These are phyloP conservation scores for Anthoceros angustus DNA, from an alignment of 225 moss, liverwort and hornwort genomes.

Conservation along the genomic window DNA sequence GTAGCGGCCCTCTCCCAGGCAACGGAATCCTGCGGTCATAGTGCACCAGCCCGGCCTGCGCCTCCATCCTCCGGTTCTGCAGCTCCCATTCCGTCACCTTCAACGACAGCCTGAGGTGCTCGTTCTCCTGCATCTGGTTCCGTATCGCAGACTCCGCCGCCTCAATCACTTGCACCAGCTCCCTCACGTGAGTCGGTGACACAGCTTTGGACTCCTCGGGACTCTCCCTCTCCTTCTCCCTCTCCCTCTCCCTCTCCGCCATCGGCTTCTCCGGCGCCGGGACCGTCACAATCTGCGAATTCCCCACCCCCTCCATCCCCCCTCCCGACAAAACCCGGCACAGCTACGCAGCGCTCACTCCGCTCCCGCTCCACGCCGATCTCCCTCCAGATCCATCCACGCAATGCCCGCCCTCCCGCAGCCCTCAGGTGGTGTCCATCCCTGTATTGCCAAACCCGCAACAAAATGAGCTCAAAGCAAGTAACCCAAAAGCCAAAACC, in stretches of 20 bases:
- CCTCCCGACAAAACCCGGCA: not conserved
- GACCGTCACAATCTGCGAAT: conserved; percentile 1
- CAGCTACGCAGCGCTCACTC: no score
- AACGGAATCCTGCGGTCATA: not conserved
- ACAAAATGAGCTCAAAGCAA: not conserved
- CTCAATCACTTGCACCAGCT: conserved; percentile 86
- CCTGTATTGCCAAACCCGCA: not conserved
- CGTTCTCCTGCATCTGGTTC: conserved; percentile 96
- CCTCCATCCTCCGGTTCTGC: conserved; percentile 25
- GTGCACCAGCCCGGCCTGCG: not conserved
- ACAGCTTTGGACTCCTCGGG: not conserved
- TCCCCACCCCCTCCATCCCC: not conserved
- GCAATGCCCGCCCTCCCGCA: no score
- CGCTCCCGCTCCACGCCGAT: no score
- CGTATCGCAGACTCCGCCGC: conserved; percentile 87
- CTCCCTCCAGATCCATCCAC: no score
- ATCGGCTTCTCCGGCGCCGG: not conserved
- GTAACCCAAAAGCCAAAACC: not conserved
- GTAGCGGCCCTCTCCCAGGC: not conserved
- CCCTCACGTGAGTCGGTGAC: conserved; percentile 39
- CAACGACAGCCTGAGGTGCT: conserved; percentile 64
- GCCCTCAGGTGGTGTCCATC: no score
- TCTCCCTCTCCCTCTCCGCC: no score
- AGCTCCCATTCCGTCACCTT: conserved; percentile 90
- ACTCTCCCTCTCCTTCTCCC: no score